Evolutionary conservation across 2,329 filamentous ascomycete genomes (phyloP).

Genomic region (Sporothrix globosa): DNA sequence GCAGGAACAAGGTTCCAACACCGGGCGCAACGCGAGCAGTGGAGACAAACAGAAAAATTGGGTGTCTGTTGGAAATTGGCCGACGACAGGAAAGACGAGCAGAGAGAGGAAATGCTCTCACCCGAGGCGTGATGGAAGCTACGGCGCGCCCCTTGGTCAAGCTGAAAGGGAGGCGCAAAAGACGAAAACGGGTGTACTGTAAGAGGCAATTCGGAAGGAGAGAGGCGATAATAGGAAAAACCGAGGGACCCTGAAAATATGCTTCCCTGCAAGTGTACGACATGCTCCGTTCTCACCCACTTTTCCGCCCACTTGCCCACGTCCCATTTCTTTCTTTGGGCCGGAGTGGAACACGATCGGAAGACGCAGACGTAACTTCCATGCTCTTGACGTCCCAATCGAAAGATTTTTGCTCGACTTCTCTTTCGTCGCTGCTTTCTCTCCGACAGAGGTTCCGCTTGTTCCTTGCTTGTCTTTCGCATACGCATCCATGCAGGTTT

Average conservation of each 20-base stretch:
- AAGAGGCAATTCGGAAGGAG: slow-evolving; percentile 10
- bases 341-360: slow-evolving; percentile 11
- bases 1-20: not conserved
- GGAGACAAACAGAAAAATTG: not conserved
- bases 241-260: slow-evolving; percentile 22
- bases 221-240: not conserved
- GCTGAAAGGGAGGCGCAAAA: not conserved
- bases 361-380: not conserved
- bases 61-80: slow-evolving; percentile 6
- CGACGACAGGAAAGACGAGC: not conserved
- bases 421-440: not conserved
- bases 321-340: not conserved
- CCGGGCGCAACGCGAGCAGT: not conserved
- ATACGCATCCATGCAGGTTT: not conserved
- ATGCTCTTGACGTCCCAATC: not conserved
- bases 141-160: not conserved
- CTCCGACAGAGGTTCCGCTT: slow-evolving; percentile 12
- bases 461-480: not conserved
- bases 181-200: not conserved
- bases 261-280: not conserved
- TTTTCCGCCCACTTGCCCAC: slow-evolving; percentile 7
- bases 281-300: not conserved
- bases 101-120: slow-evolving; percentile 7
- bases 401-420: not conserved
- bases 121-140: slow-evolving; percentile 5